phyloP scores from a whole-genome alignment of 805 yeast genomes.

The Yamadazyma insecticola region DNA sequence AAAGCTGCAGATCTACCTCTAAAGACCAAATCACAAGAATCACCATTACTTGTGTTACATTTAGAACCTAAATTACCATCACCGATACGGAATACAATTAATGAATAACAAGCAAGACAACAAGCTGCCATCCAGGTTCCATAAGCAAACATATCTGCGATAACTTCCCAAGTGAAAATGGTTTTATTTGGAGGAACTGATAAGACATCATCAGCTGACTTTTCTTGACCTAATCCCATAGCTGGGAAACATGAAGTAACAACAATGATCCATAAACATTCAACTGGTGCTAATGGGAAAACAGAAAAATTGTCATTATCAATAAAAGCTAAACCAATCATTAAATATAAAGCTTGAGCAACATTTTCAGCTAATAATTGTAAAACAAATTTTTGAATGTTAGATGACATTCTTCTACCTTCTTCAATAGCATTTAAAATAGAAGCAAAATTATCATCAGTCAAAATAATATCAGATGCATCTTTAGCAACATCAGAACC shows the following conservation, averaged over 20 bases:
- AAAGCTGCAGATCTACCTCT: slow-evolving; percentile 74
- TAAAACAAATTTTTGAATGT: slow-evolving; percentile 30
- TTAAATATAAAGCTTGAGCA: slow-evolving; percentile 59
- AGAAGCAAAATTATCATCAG: slow-evolving; percentile 92
- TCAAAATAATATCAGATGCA: slow-evolving; percentile 93
- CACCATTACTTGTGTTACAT: slow-evolving; percentile 53
- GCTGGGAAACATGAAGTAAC: slow-evolving; percentile 35
- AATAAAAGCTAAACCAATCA: slow-evolving; percentile 67
- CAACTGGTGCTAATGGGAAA: slow-evolving; percentile 60
- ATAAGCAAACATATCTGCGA: slow-evolving; percentile 65
- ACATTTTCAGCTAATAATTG: slow-evolving; percentile 33
- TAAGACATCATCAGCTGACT: slow-evolving; percentile 61
- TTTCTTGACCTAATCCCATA: slow-evolving; percentile 46
- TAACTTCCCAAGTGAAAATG: slow-evolving; percentile 62
- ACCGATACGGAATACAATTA: slow-evolving; percentile 64
- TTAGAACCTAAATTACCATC: slow-evolving; percentile 58
- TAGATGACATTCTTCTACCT: slow-evolving; percentile 29
- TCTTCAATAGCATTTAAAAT: slow-evolving; percentile 69
- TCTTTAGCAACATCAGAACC: slow-evolving; percentile 98
- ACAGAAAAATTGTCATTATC: slow-evolving; percentile 65
- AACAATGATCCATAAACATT: slow-evolving; percentile 31
- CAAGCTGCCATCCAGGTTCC: slow-evolving; percentile 71
- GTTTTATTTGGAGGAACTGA: slow-evolving; percentile 59
- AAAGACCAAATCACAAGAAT: slow-evolving; percentile 58
- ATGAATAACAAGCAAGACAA: slow-evolving; percentile 62